Conservation (phyloP, 2,329 filamentous ascomycete genomes). For the Coniochaeta sp. region DNA sequence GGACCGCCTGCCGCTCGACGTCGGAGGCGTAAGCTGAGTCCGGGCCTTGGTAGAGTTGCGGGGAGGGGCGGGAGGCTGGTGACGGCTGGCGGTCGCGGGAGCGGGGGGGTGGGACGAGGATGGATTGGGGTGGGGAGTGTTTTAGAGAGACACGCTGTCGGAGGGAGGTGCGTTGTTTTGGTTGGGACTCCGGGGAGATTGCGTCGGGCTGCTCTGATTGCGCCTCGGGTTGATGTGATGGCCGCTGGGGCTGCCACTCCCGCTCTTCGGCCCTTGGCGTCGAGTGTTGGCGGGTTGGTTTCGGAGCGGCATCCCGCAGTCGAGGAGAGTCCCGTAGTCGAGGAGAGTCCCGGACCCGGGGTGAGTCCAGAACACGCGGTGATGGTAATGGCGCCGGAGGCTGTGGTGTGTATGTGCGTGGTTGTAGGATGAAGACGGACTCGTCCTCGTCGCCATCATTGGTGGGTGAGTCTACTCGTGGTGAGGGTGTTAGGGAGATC, state of each 20-base stretch:
- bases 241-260: slow-evolving; percentile 1
- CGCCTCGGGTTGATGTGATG: neutral
- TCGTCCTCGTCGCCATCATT: slow-evolving; percentile 23
- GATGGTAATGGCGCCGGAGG: slow-evolving; percentile 41
- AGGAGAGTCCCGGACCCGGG: too few species aligned
- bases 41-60: slow-evolving; percentile 26
- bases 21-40: slow-evolving; percentile 44
- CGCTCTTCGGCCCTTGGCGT: slow-evolving; percentile 7
- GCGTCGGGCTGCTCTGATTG: slow-evolving; percentile 10
- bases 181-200: too few species aligned
- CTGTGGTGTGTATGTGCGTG: slow-evolving; percentile 49
- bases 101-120: slow-evolving; percentile 43
- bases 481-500: neutral
- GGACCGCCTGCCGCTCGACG: slow-evolving; percentile 30
- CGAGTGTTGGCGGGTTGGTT: neutral
- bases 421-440: slow-evolving; percentile 46
- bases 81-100: slow-evolving; percentile 25
- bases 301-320: slow-evolving; percentile 17
- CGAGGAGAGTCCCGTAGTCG: too few species aligned
- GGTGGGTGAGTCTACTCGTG: slow-evolving; percentile 3
- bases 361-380: slow-evolving; percentile 33
- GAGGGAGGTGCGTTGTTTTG: slow-evolving; percentile 36
- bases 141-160: slow-evolving; percentile 49
- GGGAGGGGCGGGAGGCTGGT: slow-evolving; percentile 17
- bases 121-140: slow-evolving; percentile 43